Percentiles rank a stretch among this genome's conserved stretches.
Conservation (phyloP, 225 moss, liverwort and hornwort species). For the Pseudoscleropodium purum region DNA sequence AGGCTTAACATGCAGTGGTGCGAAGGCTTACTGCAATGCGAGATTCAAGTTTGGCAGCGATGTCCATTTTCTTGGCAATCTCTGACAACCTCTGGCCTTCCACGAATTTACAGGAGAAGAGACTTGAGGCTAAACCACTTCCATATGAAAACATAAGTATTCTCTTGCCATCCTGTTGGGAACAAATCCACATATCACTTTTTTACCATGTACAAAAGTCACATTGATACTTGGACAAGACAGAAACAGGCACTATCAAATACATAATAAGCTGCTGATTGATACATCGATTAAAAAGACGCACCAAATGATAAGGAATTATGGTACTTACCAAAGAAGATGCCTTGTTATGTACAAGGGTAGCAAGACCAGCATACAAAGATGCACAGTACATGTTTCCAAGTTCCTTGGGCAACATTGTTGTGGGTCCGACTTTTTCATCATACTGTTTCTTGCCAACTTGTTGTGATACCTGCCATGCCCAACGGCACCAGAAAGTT, state of each 20-base stretch:
- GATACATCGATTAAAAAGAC: not conserved
- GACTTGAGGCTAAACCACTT: constrained; percentile 75
- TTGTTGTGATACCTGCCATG: constrained; percentile 28
- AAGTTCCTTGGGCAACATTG: constrained; percentile 72
- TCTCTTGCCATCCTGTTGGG: constrained; percentile 53
- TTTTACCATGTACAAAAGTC: not conserved
- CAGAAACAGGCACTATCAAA: not conserved
- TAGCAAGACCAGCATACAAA: constrained; percentile 86
- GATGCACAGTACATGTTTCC: constrained; percentile 99
- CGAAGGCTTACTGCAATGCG: constrained; percentile 38
- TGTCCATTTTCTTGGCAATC: constrained; percentile 53
- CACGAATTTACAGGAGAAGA: constrained; percentile 60
- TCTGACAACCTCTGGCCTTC: constrained; percentile 28
- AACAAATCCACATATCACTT: not conserved
- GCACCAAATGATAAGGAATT: not conserved
- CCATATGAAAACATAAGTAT: constrained; percentile 82
- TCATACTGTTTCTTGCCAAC: constrained; percentile 69
- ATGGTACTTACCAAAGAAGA: constrained; percentile 49
- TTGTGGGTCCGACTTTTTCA: constrained; percentile 61
- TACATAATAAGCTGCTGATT: not conserved
- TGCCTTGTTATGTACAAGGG: constrained; percentile 65
- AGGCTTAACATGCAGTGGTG: not conserved
- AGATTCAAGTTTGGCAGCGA: constrained; percentile 47
- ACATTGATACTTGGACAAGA: not conserved
- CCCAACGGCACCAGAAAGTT: constrained; percentile 5